These are phyloP conservation scores for Priceomyces carsonii DNA, from an alignment of 805 yeast species.

Conservation along the genomic window DNA sequence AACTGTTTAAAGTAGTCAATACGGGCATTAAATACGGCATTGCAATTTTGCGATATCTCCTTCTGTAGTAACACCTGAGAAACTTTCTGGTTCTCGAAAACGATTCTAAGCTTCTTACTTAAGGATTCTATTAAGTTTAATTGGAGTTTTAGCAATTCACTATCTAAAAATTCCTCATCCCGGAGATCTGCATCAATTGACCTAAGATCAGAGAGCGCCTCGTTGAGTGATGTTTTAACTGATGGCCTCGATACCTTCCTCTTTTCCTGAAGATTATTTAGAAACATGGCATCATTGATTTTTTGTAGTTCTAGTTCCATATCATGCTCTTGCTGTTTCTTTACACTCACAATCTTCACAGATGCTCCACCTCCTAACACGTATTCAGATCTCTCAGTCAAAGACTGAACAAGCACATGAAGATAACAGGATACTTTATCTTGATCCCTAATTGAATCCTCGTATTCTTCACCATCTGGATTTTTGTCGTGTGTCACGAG, in stretches of 20 bases:
- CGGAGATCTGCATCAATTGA: slow-evolving; percentile 25
- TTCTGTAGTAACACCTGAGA: slow-evolving; percentile 41
- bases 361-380: slow-evolving; percentile 36
- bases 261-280: slow-evolving; percentile 22
- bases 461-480: slow-evolving; percentile 78
- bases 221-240: slow-evolving; percentile 33
- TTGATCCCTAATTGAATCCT: slow-evolving; percentile 70
- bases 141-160: slow-evolving; percentile 16
- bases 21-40: slow-evolving; percentile 74
- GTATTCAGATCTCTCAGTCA: slow-evolving; percentile 41
- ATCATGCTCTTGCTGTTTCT: slow-evolving; percentile 20
- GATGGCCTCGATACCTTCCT: slow-evolving; percentile 28
- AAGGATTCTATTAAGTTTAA: slow-evolving; percentile 20
- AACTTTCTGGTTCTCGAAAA: slow-evolving; percentile 46
- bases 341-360: slow-evolving; percentile 15
- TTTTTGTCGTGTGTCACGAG: slow-evolving; percentile 47
- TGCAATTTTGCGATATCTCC: slow-evolving; percentile 52
- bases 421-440: slow-evolving; percentile 64
- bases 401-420: slow-evolving; percentile 43
- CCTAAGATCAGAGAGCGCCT: slow-evolving; percentile 28
- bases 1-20: slow-evolving; percentile 80
- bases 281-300: slow-evolving; percentile 25
- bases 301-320: slow-evolving; percentile 24
- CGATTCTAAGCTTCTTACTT: slow-evolving; percentile 22
- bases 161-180: slow-evolving; percentile 16